phyloP scores from a whole-genome alignment of 208 protist species.

The Trypanosoma lewisi region DNA sequence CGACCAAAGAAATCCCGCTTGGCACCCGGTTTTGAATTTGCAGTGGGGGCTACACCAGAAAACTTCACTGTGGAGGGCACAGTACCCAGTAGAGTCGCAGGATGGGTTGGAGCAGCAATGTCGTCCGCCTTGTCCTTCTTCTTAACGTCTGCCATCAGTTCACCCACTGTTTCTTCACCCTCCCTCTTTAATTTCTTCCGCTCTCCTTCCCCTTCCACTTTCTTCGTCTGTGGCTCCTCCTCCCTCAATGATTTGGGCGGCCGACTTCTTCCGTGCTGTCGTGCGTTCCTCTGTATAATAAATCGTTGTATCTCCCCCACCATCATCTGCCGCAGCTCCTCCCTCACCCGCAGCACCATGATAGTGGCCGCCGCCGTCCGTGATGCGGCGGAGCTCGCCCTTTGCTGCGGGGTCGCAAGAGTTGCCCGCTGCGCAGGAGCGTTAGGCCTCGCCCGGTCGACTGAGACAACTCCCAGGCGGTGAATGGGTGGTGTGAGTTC shows the following conservation, averaged over 20 bases:
- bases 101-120: no score
- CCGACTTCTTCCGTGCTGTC: not conserved
- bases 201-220: not conserved
- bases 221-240: not conserved
- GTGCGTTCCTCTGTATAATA: constrained; percentile 21
- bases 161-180: not conserved
- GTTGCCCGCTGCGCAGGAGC: not conserved
- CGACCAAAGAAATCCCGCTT: constrained; percentile 74
- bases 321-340: constrained; percentile 46
- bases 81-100: not conserved
- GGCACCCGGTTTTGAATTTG: constrained; percentile 1
- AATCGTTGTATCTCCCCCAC: constrained; percentile 44
- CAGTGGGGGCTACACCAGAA: not conserved
- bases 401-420: not conserved
- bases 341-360: constrained; percentile 31
- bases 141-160: no score
- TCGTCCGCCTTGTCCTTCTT: not conserved
- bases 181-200: constrained; percentile 2
- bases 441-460: not conserved
- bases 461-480: constrained; percentile 18
- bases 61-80: not conserved
- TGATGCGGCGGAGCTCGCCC: not conserved
- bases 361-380: not conserved
- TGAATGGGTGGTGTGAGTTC: constrained; percentile 47
- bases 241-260: constrained; percentile 10